These are phyloP conservation scores for Sporothrix globosa DNA, from an alignment of 2,329 filamentous ascomycete genomes.

Conservation along the genomic window DNA sequence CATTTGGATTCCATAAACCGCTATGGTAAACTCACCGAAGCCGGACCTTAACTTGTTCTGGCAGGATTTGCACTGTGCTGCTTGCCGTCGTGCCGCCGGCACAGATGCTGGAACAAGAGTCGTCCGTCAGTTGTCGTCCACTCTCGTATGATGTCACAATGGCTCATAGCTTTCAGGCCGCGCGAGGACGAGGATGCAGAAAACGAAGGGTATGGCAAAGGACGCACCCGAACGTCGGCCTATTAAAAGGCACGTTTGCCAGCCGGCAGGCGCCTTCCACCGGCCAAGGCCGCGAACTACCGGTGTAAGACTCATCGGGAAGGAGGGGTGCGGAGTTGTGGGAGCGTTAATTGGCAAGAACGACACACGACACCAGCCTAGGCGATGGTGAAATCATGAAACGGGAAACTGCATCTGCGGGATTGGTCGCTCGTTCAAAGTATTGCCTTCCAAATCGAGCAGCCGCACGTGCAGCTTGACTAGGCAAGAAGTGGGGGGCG, in stretches of 20 bases:
- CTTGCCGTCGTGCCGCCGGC: not conserved
- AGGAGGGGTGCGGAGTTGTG: not conserved
- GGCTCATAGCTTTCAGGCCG: not conserved
- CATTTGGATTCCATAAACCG: not conserved
- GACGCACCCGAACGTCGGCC: not conserved
- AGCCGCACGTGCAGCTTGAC: not conserved
- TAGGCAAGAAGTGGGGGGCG: conserved; percentile 5
- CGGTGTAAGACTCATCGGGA: conserved; percentile 23
- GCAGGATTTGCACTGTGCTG: not conserved
- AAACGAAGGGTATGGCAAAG: not conserved
- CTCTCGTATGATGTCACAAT: conserved; percentile 13
- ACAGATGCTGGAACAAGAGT: not conserved
- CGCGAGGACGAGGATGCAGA: not conserved
- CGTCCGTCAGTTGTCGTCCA: not conserved
- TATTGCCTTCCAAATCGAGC: conserved; percentile 24
- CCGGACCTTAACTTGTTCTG: conserved; percentile 15
- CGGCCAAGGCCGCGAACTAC: conserved; percentile 13
- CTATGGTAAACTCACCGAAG: conserved; percentile 7
- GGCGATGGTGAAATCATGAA: not conserved
- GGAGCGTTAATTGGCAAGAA: conserved; percentile 3
- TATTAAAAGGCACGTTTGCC: not conserved
- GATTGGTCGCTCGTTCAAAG: conserved; percentile 3
- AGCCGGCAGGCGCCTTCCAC: conserved; percentile 20
- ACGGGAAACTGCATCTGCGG: not conserved
- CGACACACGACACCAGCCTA: not conserved